phyloP scores from a whole-genome alignment of 257 asterid species.

The Forsythia suspensa region DNA sequence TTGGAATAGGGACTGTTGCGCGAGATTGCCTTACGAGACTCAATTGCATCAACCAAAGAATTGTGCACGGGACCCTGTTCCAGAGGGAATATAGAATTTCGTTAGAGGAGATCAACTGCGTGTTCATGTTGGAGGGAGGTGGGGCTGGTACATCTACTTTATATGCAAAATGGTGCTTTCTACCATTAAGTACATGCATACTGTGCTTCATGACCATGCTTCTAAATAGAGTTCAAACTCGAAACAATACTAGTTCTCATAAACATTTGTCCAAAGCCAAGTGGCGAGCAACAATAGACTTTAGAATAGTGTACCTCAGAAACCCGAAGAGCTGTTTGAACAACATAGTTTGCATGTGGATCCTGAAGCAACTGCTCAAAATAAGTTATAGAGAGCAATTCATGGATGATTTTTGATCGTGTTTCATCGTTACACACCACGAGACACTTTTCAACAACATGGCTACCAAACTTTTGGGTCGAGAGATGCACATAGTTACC shows the following conservation, averaged over 20 bases:
- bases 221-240: background rate
- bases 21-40: slow-evolving; percentile 63
- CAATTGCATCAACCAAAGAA: slow-evolving; percentile 59
- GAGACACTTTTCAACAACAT: slow-evolving; percentile 90
- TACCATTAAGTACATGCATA: background rate
- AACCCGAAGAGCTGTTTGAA: slow-evolving; percentile 79
- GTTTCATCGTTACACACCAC: slow-evolving; percentile 40
- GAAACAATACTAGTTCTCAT: background rate
- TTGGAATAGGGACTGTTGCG: slow-evolving; percentile 84
- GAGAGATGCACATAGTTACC: slow-evolving; percentile 77
- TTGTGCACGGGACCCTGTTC: slow-evolving; percentile 64
- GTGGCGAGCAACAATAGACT: slow-evolving; percentile 2
- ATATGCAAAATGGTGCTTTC: background rate
- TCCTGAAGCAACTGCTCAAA: slow-evolving; percentile 91
- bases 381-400: slow-evolving; percentile 63
- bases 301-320: slow-evolving; percentile 54
- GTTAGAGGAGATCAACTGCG: background rate
- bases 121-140: background rate
- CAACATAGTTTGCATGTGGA: slow-evolving; percentile 92
- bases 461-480: slow-evolving; percentile 86
- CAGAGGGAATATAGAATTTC: slow-evolving; percentile 12
- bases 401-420: slow-evolving; percentile 66
- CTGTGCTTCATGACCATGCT: background rate
- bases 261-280: background rate
- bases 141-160: background rate